phyloP scores from a whole-genome alignment of 176 grass and related monocot species.

The Cocos nucifera region DNA sequence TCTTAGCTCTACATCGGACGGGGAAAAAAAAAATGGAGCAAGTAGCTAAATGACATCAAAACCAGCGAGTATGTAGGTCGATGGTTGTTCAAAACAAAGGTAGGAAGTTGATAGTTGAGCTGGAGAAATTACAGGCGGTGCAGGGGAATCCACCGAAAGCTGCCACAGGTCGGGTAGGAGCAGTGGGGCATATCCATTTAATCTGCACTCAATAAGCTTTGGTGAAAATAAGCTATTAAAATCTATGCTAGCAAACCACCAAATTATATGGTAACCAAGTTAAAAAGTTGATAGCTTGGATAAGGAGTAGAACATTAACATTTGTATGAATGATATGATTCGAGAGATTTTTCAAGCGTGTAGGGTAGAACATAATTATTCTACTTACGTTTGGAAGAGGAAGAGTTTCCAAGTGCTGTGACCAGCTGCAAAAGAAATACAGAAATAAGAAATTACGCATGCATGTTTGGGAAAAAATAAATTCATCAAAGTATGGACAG shows the following conservation, averaged over 20 bases:
- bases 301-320: too few species aligned
- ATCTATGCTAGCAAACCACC: too few species aligned
- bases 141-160: constrained; percentile 94
- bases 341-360: too few species aligned
- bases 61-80: too few species aligned
- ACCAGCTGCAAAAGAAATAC: constrained; percentile 53
- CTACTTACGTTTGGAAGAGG: constrained; percentile 89
- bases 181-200: constrained; percentile 98
- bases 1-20: too few species aligned
- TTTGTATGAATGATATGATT: too few species aligned
- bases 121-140: constrained; percentile 68
- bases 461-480: not conserved
- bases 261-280: too few species aligned
- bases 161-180: constrained; percentile 67
- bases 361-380: not conserved
- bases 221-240: not conserved
- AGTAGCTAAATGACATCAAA: too few species aligned
- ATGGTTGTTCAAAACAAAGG: too few species aligned
- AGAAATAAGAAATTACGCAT: not conserved
- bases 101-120: too few species aligned
- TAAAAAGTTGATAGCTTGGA: too few species aligned
- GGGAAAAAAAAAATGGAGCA: too few species aligned
- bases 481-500: not conserved
- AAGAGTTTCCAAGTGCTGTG: constrained; percentile 78
- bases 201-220: constrained; percentile 42